phyloP scores from a whole-genome alignment of 2,329 filamentous ascomycete genomes.

The Furcasterigmium furcatum region DNA sequence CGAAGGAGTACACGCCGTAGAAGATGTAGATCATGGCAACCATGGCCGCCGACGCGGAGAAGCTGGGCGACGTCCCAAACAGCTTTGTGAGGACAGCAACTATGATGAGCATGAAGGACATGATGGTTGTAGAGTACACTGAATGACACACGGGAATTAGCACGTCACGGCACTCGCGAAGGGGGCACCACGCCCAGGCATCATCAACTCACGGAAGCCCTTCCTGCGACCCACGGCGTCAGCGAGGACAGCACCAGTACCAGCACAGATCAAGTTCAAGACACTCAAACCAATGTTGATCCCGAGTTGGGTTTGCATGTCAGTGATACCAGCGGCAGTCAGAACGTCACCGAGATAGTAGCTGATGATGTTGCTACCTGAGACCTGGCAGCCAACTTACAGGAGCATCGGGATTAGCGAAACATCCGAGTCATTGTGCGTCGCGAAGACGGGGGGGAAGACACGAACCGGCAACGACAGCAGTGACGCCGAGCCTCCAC shows the following conservation, averaged over 20 bases:
- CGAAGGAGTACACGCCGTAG: conserved; percentile 30
- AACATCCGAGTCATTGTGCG: neutral
- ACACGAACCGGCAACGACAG: neutral
- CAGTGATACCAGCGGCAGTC: conserved; percentile 38
- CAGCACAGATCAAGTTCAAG: conserved; percentile 35
- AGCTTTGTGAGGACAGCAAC: conserved; percentile 26
- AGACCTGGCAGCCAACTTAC: conserved; percentile 39
- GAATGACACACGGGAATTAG: neutral
- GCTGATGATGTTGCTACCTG: conserved; percentile 34
- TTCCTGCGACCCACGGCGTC: conserved; percentile 34
- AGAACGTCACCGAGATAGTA: conserved; percentile 50
- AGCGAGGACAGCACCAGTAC: conserved; percentile 34
- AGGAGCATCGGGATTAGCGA: conserved; percentile 18
- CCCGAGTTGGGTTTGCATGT: conserved; percentile 18
- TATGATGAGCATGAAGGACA: conserved; percentile 18
- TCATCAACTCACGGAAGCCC: neutral
- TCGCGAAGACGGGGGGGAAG: conserved; percentile 9
- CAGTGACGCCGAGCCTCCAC: conserved; percentile 12
- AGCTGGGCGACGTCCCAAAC: conserved; percentile 16
- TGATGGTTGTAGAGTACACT: neutral
- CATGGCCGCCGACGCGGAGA: conserved; percentile 7
- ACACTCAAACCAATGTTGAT: conserved; percentile 38
- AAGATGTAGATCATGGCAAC: conserved; percentile 12
- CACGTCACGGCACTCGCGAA: neutral
- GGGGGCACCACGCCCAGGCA: neutral